A percentile compares a stretch with the other conserved stretches of the same genome.
phyloP scores from a whole-genome alignment of 2,329 filamentous ascomycete species.

The Phoma sp. region DNA sequence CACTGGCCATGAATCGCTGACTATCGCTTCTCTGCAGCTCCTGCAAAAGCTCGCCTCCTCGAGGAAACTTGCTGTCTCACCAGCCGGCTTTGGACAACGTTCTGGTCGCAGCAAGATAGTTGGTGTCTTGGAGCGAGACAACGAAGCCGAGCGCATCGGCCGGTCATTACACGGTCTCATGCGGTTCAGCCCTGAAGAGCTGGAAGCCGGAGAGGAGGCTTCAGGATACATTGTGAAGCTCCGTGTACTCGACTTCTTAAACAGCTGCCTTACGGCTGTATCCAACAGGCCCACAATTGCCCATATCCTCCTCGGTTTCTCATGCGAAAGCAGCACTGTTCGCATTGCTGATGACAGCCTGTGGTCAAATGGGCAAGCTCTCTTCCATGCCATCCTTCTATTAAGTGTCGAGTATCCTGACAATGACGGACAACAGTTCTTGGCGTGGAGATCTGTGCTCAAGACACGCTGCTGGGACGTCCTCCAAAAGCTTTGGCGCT shows the following conservation, averaged over 20 bases:
- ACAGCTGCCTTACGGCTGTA: constrained; percentile 76
- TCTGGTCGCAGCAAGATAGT: constrained; percentile 81
- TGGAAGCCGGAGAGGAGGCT: constrained; percentile 71
- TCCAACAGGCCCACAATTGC: constrained; percentile 84
- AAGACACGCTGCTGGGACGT: constrained; percentile 61
- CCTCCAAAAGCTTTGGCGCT: constrained; percentile 81
- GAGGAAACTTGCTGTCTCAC: constrained; percentile 75
- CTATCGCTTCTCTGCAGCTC: constrained; percentile 78
- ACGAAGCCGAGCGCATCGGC: constrained; percentile 80
- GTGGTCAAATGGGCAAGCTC: constrained; percentile 73
- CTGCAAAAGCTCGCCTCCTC: constrained; percentile 88
- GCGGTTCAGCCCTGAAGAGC: constrained; percentile 68
- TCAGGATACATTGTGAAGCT: constrained; percentile 82
- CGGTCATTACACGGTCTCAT: constrained; percentile 74
- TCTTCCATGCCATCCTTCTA: constrained; percentile 82
- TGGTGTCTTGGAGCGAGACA: constrained; percentile 82
- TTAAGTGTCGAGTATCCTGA: constrained; percentile 74
- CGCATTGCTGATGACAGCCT: constrained; percentile 70
- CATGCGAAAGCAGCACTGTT: constrained; percentile 73
- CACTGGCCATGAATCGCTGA: constrained; percentile 79
- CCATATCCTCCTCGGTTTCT: constrained; percentile 88
- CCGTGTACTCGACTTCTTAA: constrained; percentile 84
- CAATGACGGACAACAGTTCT: constrained; percentile 54
- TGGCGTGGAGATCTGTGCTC: constrained; percentile 51
- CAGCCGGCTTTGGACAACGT: constrained; percentile 66